Evolutionary conservation across 371 early-diverging fungal species (phyloP).

Genomic region (Mortierella polycephala): DNA sequence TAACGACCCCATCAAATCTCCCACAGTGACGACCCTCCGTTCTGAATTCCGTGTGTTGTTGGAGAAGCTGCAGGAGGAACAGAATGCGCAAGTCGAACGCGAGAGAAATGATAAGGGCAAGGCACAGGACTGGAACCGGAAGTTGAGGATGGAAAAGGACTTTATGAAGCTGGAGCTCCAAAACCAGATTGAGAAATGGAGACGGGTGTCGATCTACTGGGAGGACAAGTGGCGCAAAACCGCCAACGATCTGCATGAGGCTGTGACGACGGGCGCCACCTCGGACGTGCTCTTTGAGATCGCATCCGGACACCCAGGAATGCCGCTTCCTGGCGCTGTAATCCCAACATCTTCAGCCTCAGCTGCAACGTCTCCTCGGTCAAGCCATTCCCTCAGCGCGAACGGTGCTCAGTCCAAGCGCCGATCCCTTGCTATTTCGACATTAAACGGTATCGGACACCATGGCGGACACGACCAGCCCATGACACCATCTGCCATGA

Average conservation of each 20-base stretch:
- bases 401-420: slow-evolving; percentile 24
- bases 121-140: slow-evolving; percentile 55
- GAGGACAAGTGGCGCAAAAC: slow-evolving; percentile 56
- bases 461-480: slow-evolving; percentile 24
- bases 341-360: background rate
- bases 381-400: slow-evolving; percentile 18
- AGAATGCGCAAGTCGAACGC: slow-evolving; percentile 37
- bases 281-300: slow-evolving; percentile 46
- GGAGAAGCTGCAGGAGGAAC: slow-evolving; percentile 53
- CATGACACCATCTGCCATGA: slow-evolving; percentile 49
- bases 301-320: slow-evolving; percentile 11
- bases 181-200: slow-evolving; percentile 54
- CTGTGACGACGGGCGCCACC: slow-evolving; percentile 42
- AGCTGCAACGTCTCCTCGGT: slow-evolving; percentile 17
- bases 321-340: background rate
- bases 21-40: slow-evolving; percentile 46
- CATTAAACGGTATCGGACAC: background rate
- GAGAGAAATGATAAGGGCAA: slow-evolving; percentile 38
- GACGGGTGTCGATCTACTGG: slow-evolving; percentile 50
- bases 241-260: slow-evolving; percentile 51
- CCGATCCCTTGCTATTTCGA: slow-evolving; percentile 27
- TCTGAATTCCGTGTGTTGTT: slow-evolving; percentile 48
- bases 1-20: slow-evolving; percentile 54
- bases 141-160: slow-evolving; percentile 55
- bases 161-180: slow-evolving; percentile 54